Evolutionary conservation across 208 protist genomes (phyloP).

Genomic region (Leishmania aethiopica): DNA sequence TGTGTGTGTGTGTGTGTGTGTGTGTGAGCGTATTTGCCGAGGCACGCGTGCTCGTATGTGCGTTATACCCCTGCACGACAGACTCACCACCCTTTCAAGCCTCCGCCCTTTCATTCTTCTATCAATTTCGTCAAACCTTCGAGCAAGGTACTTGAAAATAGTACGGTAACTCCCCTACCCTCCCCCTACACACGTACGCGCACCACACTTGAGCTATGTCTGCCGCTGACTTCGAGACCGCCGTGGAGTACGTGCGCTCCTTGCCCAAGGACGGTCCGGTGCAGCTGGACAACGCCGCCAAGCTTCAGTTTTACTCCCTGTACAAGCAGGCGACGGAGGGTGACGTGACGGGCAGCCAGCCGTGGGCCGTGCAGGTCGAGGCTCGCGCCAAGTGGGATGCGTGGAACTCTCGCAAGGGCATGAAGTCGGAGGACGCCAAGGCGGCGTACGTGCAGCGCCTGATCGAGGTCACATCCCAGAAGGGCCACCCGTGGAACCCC

Average conservation of each 20-base stretch:
- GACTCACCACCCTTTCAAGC: neutral
- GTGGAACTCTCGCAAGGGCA: slow-evolving; percentile 92
- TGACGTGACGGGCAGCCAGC: slow-evolving; percentile 87
- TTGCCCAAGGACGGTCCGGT: slow-evolving; percentile 80
- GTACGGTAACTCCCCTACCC: neutral
- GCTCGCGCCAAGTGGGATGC: slow-evolving; percentile 96
- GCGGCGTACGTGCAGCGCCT: slow-evolving; percentile 86
- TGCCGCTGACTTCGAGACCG: slow-evolving; percentile 78
- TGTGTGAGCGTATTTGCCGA: neutral
- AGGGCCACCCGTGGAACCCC: slow-evolving; percentile 71
- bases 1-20: neutral
- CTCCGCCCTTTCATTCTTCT: neutral
- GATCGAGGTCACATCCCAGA: slow-evolving; percentile 71
- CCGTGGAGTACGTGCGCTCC: slow-evolving; percentile 81
- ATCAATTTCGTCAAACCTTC: neutral
- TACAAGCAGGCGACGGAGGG: slow-evolving; percentile 98
- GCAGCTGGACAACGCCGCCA: slow-evolving; percentile 88
- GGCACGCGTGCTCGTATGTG: neutral
- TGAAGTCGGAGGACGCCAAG: slow-evolving; percentile 91
- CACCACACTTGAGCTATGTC: slow-evolving; percentile 84
- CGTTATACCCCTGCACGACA: neutral
- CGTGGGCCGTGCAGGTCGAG: slow-evolving; percentile 93
- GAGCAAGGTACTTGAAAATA: neutral
- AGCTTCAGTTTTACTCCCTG: slow-evolving; percentile 95
- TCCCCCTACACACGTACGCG: slow-evolving; percentile 45